These are phyloP conservation scores for Cutaneotrichosporon spelunceum DNA, from an alignment of 1,284 basidiomycete genomes.

Conservation along the genomic window DNA sequence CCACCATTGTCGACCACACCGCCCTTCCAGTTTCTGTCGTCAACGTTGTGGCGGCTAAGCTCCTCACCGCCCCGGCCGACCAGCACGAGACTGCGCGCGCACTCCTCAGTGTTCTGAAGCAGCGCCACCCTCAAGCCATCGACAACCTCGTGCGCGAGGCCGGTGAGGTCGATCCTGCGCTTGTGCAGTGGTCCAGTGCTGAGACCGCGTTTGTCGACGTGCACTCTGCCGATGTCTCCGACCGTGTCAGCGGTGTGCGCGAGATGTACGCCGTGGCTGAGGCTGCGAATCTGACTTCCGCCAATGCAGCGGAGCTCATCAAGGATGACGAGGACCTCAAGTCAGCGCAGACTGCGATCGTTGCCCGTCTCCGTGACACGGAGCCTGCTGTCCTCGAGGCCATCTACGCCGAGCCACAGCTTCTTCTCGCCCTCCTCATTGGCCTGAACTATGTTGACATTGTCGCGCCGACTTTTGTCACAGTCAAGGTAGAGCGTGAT, in stretches of 20 bases:
- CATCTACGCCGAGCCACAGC: constrained; percentile 59
- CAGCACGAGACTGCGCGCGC: constrained; percentile 27
- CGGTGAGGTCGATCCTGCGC: constrained; percentile 16
- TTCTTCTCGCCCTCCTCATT: constrained; percentile 56
- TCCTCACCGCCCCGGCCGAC: constrained; percentile 26
- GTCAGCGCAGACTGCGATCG: constrained; percentile 42
- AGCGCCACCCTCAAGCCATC: constrained; percentile 44
- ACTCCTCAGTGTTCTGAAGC: constrained; percentile 37
- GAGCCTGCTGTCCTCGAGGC: constrained; percentile 61
- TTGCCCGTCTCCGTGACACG: constrained; percentile 66
- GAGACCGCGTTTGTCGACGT: constrained; percentile 45
- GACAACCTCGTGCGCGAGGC: constrained; percentile 33
- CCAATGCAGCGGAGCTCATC: constrained; percentile 18
- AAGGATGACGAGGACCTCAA: constrained; percentile 25
- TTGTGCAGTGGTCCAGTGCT: constrained; percentile 22
- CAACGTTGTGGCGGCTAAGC: constrained; percentile 29
- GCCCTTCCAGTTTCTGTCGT: constrained; percentile 31
- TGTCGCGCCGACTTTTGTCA: constrained; percentile 55
- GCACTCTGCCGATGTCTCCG: constrained; percentile 48
- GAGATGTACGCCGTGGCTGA: constrained; percentile 37
- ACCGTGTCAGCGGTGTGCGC: constrained; percentile 48
- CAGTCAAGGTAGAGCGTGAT: constrained; percentile 41
- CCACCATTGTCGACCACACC: constrained; percentile 31
- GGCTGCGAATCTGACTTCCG: constrained; percentile 11
- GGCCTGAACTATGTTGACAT: constrained; percentile 55